phyloP scores from a whole-genome alignment of 2,329 filamentous ascomycete species.

The Fusarium annulatum region DNA sequence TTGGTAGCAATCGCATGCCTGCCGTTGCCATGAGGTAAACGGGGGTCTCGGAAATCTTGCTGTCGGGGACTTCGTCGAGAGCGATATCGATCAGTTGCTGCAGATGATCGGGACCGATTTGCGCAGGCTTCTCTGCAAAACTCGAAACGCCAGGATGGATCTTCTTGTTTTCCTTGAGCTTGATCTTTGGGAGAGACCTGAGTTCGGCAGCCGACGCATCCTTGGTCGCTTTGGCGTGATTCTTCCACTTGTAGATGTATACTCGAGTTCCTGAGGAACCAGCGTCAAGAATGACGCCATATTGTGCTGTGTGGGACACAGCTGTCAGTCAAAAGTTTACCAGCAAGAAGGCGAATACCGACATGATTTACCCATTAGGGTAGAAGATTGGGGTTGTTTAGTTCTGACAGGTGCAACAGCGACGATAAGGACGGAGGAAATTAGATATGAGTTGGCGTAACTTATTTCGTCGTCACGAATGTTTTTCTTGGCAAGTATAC shows the following conservation, averaged over 20 bases:
- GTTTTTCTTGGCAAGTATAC: not conserved
- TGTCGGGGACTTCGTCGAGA: conserved; percentile 77
- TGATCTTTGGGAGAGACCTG: conserved; percentile 78
- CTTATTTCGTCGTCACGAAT: not conserved
- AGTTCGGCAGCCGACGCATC: conserved; percentile 59
- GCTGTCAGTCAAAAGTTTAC: conserved; percentile 27
- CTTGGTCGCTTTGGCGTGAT: conserved; percentile 72
- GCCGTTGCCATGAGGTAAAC: conserved; percentile 96
- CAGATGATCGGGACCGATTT: conserved; percentile 85
- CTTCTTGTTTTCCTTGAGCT: conserved; percentile 91
- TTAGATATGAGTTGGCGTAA: not conserved
- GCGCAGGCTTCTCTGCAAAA: conserved; percentile 80
- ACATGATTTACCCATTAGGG: conserved; percentile 54
- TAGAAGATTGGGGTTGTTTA: conserved; percentile 3
- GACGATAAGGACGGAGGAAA: not conserved
- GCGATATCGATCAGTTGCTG: conserved; percentile 84
- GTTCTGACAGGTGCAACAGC: not conserved
- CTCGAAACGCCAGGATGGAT: conserved; percentile 93
- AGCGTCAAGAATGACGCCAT: conserved; percentile 96
- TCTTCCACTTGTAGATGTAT: conserved; percentile 94
- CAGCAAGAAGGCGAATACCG: conserved; percentile 29
- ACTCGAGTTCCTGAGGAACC: conserved; percentile 96
- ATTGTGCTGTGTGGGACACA: conserved; percentile 63
- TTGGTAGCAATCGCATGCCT: conserved; percentile 87
- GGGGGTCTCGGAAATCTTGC: conserved; percentile 84